phyloP scores from a whole-genome alignment of 2,329 filamentous ascomycete genomes.

The Talaromyces islandicus region DNA sequence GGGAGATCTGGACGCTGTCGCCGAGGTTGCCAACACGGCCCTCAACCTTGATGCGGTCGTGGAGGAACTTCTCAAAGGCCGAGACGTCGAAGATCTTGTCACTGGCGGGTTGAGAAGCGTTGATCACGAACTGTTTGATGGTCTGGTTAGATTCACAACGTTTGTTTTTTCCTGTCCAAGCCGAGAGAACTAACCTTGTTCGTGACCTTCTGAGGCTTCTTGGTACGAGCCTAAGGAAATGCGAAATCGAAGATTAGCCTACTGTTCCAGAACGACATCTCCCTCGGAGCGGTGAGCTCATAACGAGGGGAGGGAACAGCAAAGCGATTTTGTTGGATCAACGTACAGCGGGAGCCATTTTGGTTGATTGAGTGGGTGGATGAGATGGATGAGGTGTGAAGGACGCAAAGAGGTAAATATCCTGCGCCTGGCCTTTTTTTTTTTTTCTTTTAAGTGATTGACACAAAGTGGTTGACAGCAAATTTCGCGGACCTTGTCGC shows the following conservation, averaged over 20 bases:
- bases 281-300: constrained; percentile 13
- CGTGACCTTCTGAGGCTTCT: constrained; percentile 45
- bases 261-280: constrained; percentile 58
- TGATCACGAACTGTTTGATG: constrained; percentile 81
- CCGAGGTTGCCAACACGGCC: constrained; percentile 97
- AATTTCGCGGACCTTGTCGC: background rate
- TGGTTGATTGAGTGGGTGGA: constrained; percentile 42
- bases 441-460: background rate
- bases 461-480: background rate
- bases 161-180: background rate
- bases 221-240: constrained; percentile 37
- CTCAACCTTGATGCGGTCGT: constrained; percentile 99
- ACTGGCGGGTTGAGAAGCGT: constrained; percentile 93
- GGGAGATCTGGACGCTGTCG: constrained; percentile 82
- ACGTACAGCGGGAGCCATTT: constrained; percentile 94
- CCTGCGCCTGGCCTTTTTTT: constrained; percentile 58
- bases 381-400: constrained; percentile 26
- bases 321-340: constrained; percentile 67
- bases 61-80: constrained; percentile 99
- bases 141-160: constrained; percentile 4
- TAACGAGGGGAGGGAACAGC: constrained; percentile 61
- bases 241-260: constrained; percentile 72
- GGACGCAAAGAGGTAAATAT: constrained; percentile 82
- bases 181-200: constrained; percentile 36
- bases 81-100: constrained; percentile 99